Conservation (phyloP, 2,329 filamentous ascomycete genomes). For the Alternaria sp. region DNA sequence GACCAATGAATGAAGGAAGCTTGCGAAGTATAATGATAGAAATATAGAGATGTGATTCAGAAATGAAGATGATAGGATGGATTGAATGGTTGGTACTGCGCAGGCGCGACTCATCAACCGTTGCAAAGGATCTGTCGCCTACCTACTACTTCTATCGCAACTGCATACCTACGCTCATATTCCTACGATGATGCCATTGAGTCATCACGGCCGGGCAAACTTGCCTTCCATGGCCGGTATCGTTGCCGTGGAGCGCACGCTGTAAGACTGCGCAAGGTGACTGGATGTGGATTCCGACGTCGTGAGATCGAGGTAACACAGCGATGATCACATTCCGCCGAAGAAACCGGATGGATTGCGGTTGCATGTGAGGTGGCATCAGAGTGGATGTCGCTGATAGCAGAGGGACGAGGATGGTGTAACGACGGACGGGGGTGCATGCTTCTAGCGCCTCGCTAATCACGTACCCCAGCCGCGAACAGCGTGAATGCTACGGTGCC, state of each 20-base stretch:
- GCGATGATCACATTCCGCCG: conserved; percentile 19
- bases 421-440: conserved; percentile 24
- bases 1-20: conserved; percentile 8
- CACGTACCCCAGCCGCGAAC: conserved; percentile 24
- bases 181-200: conserved; percentile 5
- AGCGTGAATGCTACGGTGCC: conserved; percentile 46
- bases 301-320: conserved; percentile 36
- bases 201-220: conserved; percentile 23
- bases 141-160: conserved; percentile 30
- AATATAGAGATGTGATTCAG: conserved; percentile 13
- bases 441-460: conserved; percentile 30
- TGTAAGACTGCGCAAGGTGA: conserved; percentile 18
- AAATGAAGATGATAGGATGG: conserved; percentile 21
- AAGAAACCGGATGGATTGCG: conserved; percentile 16
- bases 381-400: conserved; percentile 31
- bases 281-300: conserved; percentile 6
- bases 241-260: conserved; percentile 26
- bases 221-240: conserved; percentile 15
- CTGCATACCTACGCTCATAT: conserved; percentile 4
- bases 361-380: conserved; percentile 42
- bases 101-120: conserved; percentile 39
- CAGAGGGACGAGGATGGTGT: conserved; percentile 23
- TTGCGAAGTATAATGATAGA: neutral
- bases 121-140: conserved; percentile 17
- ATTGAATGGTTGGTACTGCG: conserved; percentile 13